Evolutionary conservation across 345 rosid species (phyloP), one percentile per base, ranked within the genome.

Genomic region (Populus simonii): DNA sequence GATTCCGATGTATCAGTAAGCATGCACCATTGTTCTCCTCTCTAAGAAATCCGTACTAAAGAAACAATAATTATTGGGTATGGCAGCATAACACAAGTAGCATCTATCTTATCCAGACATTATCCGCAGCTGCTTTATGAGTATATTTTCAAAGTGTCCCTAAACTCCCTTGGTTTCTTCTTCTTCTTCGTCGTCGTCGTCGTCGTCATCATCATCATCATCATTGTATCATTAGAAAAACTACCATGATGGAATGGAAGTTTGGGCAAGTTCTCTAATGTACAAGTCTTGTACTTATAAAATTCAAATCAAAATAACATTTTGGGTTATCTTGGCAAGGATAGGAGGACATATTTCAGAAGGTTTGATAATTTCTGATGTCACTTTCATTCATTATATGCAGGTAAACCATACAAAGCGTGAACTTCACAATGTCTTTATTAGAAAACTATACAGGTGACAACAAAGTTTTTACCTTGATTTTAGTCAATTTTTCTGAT

Each of bases 321-420:
- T 57, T n/a, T n/a, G 27, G 27, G 63, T 57, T 23, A n/a, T 57
- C 27, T 57, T n/a, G 29, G 63, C 63, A 9, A 57, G 62, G 12
- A 55, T 57, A 3, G 29, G 8, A 22, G 63, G 63, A n/a, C 23
- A 23, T 57, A n/a, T 9, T 57, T 57, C 23, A 1, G 8, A 4
- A n/a, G 23, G 6, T 23, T 31, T 3, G 7, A 43, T 43, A 25
- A 35, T 23, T 57, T 61, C 35, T 63, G 16, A 69, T 41, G 16
- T 33, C 70, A 39, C 29, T 25, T 36, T 27, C 27, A 22, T 17
- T 16, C 59, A 53, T 51, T 15, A 10, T 77, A 16, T 77, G 80
- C 83, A 96, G 99, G 99, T 96, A 72, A 90, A 94, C 76, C 97
- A 92, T 84, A 91, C 99, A 2, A 96, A 96, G 85, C 94, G 99